Evolutionary conservation across 331 rosid species (phyloP).

Genomic region (Arachis monticola): DNA sequence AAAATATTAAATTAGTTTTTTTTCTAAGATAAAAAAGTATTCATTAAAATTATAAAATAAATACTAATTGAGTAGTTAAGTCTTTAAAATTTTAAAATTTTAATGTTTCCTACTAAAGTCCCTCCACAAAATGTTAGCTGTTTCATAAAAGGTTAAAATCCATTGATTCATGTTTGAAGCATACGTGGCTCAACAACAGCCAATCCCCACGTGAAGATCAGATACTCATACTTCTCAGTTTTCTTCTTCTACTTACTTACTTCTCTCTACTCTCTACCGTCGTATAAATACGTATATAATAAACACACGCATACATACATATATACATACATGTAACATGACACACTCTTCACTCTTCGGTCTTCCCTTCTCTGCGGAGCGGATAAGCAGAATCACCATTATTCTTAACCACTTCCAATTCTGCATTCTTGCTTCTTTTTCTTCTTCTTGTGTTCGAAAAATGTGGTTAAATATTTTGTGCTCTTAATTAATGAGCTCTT

Average conservation of each 20-base stretch:
- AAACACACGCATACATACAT: no score
- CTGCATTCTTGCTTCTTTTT: no score
- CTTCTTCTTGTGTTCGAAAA: constrained; percentile 30
- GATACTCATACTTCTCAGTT: background rate
- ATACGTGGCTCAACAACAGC: constrained; percentile 49
- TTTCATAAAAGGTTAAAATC: no score
- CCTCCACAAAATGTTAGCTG: no score
- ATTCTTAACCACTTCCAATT: background rate
- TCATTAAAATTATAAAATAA: no score
- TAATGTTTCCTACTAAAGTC: no score
- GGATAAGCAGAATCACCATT: constrained; percentile 14
- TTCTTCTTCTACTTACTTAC: background rate
- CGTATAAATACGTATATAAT: background rate
- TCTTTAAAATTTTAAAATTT: no score
- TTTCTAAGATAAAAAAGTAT: no score
- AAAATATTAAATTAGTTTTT: no score
- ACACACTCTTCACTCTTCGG: background rate
- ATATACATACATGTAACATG: no score
- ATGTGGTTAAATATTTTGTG: constrained; percentile 57
- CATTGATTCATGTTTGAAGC: no score
- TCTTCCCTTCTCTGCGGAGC: background rate
- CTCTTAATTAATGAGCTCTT: constrained; percentile 71
- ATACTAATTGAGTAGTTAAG: no score
- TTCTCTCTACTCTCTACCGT: background rate
- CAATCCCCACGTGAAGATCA: background rate